These are phyloP conservation scores for Russula olivacea DNA, from an alignment of 768 basidiomycete species.

Conservation along the genomic window DNA sequence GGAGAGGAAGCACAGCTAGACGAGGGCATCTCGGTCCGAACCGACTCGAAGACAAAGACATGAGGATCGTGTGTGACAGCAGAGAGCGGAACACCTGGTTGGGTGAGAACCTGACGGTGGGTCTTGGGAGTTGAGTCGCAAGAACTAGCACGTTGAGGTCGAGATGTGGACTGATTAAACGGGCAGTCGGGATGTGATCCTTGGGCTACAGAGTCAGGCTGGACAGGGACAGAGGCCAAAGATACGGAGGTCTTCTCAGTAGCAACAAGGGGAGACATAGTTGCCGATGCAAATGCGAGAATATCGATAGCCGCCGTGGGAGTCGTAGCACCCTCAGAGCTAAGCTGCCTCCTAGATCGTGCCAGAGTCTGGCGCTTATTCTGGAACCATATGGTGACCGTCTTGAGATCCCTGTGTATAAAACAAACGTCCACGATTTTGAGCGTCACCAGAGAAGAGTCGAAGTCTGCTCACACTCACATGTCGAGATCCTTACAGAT, in stretches of 20 bases:
- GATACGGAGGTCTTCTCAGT: background rate
- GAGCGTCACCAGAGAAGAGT: background rate
- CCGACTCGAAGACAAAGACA: background rate
- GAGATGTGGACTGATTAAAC: background rate
- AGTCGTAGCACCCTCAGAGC: conserved; percentile 11
- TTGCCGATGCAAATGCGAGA: conserved; percentile 22
- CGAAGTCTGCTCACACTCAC: conserved; percentile 35
- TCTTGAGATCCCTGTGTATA: conserved; percentile 41
- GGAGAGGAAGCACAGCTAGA: background rate
- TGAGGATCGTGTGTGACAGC: conserved; percentile 2
- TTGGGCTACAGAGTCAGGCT: background rate
- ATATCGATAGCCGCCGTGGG: conserved; percentile 14
- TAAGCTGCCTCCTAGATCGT: conserved; percentile 32
- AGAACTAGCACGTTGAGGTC: background rate
- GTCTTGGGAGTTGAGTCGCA: background rate
- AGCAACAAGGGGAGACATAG: conserved; percentile 16
- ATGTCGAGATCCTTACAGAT: conserved; percentile 38
- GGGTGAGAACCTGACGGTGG: background rate
- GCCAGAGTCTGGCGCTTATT: conserved; percentile 59
- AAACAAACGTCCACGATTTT: background rate
- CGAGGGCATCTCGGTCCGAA: background rate
- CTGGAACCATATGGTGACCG: conserved; percentile 73
- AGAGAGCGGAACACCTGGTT: conserved; percentile 4
- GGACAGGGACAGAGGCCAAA: background rate
- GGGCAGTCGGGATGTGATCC: background rate